These are phyloP conservation scores for Fusarium sambucinum DNA, from an alignment of 2,329 filamentous ascomycete species.

Conservation along the genomic window DNA sequence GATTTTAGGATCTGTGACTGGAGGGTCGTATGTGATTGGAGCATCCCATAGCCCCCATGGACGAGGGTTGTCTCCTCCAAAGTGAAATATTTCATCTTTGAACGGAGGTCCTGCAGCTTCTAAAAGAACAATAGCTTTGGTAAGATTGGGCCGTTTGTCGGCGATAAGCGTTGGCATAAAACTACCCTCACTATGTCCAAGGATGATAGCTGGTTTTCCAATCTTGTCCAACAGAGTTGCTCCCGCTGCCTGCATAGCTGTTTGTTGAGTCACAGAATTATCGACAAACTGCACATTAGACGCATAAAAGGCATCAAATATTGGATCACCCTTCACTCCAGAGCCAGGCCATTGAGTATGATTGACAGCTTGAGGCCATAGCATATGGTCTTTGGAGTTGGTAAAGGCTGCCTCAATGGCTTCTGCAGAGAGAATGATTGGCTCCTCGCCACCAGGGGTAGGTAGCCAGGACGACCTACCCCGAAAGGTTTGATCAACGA, in stretches of 20 bases:
- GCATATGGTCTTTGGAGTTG: conserved; percentile 27
- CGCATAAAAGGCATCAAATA: conserved; percentile 44
- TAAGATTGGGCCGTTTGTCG: conserved; percentile 54
- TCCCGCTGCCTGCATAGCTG: conserved; percentile 45
- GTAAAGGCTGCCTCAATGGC: conserved; percentile 40
- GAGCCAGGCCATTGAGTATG: conserved; percentile 45
- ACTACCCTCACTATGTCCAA: conserved; percentile 62
- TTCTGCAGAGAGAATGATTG: conserved; percentile 33
- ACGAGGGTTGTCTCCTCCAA: conserved; percentile 52
- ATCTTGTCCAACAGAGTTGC: conserved; percentile 59
- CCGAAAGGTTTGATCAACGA: conserved; percentile 43
- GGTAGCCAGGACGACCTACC: conserved; percentile 42
- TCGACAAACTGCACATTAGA: conserved; percentile 43
- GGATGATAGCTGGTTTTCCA: conserved; percentile 54
- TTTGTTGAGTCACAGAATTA: conserved; percentile 39
- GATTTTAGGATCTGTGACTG: conserved; percentile 38
- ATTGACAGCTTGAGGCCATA: conserved; percentile 42
- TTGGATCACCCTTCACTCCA: conserved; percentile 26
- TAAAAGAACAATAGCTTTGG: conserved; percentile 57
- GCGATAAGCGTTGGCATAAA: conserved; percentile 51
- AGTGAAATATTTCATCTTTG: conserved; percentile 55
- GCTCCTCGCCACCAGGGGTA: conserved; percentile 14
- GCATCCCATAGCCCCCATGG: conserved; percentile 62
- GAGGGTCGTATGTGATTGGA: conserved; percentile 62
- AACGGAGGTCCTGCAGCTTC: conserved; percentile 64